Evolutionary conservation across 2,329 filamentous ascomycete genomes (phyloP).

Genomic region (Clonostachys solani): DNA sequence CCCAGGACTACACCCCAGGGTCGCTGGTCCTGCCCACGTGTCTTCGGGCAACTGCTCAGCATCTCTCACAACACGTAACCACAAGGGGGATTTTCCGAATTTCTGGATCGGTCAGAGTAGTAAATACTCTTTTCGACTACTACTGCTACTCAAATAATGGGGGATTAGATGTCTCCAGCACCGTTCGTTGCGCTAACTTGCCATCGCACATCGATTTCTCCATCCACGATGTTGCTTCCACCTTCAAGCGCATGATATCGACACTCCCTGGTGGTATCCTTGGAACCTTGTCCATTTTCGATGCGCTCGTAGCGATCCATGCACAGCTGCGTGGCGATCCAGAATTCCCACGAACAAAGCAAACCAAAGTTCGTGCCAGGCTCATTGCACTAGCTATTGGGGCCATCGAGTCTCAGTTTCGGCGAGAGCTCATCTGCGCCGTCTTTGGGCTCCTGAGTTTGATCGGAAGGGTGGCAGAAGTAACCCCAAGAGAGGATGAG

Average conservation of each 20-base stretch:
- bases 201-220: slow-evolving; percentile 55
- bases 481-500: slow-evolving; percentile 44
- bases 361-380: slow-evolving; percentile 54
- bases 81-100: slow-evolving; percentile 60
- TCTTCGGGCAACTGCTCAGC: slow-evolving; percentile 61
- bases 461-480: slow-evolving; percentile 54
- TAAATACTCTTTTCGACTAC: slow-evolving; percentile 59
- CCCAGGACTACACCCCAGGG: slow-evolving; percentile 51
- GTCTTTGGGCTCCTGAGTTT: slow-evolving; percentile 63
- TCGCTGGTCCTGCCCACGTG: slow-evolving; percentile 60
- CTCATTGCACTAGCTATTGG: slow-evolving; percentile 61
- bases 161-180: slow-evolving; percentile 46
- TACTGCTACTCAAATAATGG: slow-evolving; percentile 49
- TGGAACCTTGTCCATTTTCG: slow-evolving; percentile 57
- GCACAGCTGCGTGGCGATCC: slow-evolving; percentile 47
- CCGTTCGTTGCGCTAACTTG: slow-evolving; percentile 54
- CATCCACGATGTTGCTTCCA: slow-evolving; percentile 62
- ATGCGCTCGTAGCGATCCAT: slow-evolving; percentile 57
- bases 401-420: slow-evolving; percentile 53
- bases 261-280: slow-evolving; percentile 63
- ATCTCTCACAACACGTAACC: slow-evolving; percentile 51
- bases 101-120: slow-evolving; percentile 50
- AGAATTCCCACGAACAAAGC: slow-evolving; percentile 47
- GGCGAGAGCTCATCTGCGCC: slow-evolving; percentile 60
- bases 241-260: slow-evolving; percentile 62